These are phyloP conservation scores for Paratinospora sagittata DNA, from an alignment of 164 flowering plant species.

Conservation along the genomic window DNA sequence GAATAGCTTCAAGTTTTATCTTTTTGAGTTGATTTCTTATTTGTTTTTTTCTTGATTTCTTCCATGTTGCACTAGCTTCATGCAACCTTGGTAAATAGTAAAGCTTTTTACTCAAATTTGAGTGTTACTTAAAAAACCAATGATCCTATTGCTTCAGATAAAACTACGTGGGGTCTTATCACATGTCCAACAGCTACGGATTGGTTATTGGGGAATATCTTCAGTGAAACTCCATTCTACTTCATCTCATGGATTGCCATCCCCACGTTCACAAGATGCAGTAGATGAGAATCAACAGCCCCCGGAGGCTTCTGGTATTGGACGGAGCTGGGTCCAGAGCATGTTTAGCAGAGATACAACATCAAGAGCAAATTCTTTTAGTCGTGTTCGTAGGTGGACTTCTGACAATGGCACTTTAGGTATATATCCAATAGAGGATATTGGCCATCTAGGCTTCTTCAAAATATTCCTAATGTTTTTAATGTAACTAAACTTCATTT, in stretches of 20 bases:
- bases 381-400: conserved; percentile 70
- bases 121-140: conserved; percentile 3
- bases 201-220: conserved; percentile 84
- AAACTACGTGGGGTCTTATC: conserved; percentile 82
- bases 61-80: too few species aligned
- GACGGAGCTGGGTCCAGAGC: conserved; percentile 99
- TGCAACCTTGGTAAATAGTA: too few species aligned
- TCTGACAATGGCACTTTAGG: conserved; percentile 61
- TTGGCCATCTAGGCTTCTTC: background rate
- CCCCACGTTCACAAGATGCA: conserved; percentile 70
- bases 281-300: conserved; percentile 65
- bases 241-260: conserved; percentile 58
- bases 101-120: background rate
- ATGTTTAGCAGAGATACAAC: conserved; percentile 90
- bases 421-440: conserved; percentile 16
- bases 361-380: conserved; percentile 57
- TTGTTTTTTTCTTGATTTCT: too few species aligned
- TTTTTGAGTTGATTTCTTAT: too few species aligned
- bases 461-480: background rate
- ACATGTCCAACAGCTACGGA: conserved; percentile 70
- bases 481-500: background rate
- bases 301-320: conserved; percentile 88
- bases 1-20: too few species aligned
- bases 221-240: conserved; percentile 55
- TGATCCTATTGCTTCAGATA: conserved; percentile 41